Evolutionary conservation across 306 rosid genomes (phyloP).

Genomic region (Malus sieversii): DNA sequence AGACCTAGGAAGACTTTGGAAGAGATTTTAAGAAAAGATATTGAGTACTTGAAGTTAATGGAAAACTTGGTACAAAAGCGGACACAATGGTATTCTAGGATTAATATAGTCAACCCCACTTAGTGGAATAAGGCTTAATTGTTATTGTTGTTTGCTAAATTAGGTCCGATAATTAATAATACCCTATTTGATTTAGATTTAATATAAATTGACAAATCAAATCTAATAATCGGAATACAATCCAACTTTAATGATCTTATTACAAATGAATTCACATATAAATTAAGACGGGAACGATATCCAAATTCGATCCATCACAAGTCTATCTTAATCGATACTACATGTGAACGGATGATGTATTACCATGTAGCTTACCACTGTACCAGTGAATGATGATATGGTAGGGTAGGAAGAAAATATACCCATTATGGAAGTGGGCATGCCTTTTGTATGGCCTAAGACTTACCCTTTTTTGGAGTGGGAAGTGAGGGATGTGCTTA

Average conservation of each 20-base stretch:
- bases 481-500: slow-evolving; percentile 22
- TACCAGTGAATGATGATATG: slow-evolving; percentile 5
- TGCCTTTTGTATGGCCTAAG: slow-evolving; percentile 11
- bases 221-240: not conserved
- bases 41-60: too few relatives aligned
- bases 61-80: too few relatives aligned
- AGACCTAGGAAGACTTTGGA: too few relatives aligned
- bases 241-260: not conserved
- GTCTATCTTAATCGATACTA: not conserved
- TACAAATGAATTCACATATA: not conserved
- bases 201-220: not conserved
- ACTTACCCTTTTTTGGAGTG: slow-evolving; percentile 40
- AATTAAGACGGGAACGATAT: not conserved
- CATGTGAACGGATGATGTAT: not conserved
- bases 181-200: too few relatives aligned
- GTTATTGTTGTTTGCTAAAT: too few relatives aligned
- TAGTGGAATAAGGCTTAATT: too few relatives aligned
- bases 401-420: slow-evolving; percentile 29
- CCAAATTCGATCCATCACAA: too few relatives aligned
- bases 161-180: too few relatives aligned
- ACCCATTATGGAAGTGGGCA: slow-evolving; percentile 24
- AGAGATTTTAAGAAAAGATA: too few relatives aligned
- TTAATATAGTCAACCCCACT: too few relatives aligned
- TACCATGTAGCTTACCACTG: not conserved
- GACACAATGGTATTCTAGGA: too few relatives aligned